These are phyloP conservation scores for Notholithocarpus densiflorus DNA, from an alignment of 306 rosid genomes.

Conservation along the genomic window DNA sequence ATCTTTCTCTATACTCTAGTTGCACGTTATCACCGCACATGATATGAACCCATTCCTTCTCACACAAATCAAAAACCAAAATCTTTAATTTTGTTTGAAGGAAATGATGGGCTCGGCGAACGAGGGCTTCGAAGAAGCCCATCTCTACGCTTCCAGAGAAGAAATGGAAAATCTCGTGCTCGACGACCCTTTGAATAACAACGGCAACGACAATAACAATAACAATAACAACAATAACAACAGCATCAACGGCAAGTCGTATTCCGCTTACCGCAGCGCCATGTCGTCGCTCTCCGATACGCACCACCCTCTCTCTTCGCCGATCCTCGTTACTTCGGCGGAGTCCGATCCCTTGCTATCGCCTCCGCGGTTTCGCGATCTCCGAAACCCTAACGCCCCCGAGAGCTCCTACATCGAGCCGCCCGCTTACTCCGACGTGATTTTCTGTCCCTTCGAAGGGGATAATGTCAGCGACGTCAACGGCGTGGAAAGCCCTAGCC, in stretches of 20 bases:
- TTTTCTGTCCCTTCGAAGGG: conserved; percentile 68
- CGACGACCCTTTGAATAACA: conserved; percentile 37
- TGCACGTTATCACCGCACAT: no score
- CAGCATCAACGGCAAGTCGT: conserved; percentile 29
- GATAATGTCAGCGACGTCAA: conserved; percentile 31
- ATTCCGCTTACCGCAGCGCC: conserved; percentile 71
- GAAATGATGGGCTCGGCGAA: conserved; percentile 90
- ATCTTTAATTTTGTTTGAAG: neutral
- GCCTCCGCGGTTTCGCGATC: conserved; percentile 40
- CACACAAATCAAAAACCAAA: no score
- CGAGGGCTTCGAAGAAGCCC: conserved; percentile 50
- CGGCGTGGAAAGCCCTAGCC: conserved; percentile 53
- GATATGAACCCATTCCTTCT: no score
- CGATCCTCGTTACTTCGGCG: conserved; percentile 26
- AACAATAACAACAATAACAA: no score
- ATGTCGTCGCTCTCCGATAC: conserved; percentile 50
- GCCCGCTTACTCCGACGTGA: conserved; percentile 65
- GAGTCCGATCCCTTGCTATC: conserved; percentile 48
- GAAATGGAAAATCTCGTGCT: conserved; percentile 61
- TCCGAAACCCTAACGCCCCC: conserved; percentile 35
- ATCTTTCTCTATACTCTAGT: no score
- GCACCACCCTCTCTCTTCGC: conserved; percentile 45
- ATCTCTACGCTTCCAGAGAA: conserved; percentile 42
- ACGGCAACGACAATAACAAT: no score
- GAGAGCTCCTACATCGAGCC: conserved; percentile 59